Evolutionary conservation across 1,139 yeast genomes (phyloP), one percentile per base, ranked within the genome.

Genomic region (Debaryomyces fabryi): DNA sequence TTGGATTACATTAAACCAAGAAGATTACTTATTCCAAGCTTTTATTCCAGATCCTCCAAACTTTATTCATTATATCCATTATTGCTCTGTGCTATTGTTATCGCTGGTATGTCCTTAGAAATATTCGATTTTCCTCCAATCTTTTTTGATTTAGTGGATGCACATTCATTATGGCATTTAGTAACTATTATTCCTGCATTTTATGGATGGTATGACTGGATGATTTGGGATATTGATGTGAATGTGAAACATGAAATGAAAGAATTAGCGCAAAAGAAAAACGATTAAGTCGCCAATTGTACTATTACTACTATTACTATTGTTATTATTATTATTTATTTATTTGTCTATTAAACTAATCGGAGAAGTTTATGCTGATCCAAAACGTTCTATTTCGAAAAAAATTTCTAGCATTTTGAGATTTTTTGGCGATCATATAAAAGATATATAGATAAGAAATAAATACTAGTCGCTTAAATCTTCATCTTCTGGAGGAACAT

Each of bases 151-250:
- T 76, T 87, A 48, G 65, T 93, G 1, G 99, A 93, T 68, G 97
- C 99, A 0, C 99, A 93, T 66, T 85, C 97, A 1, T 69, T 92
- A 50, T 92, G 98, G 98, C 99, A 92, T 65, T 72, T 85, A 47
- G 83, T 84, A 15, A 88, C 96, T 0, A 84, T 88, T 3, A 63
- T 86, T 59, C 93, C 95, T 0, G 75, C 69, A 3, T 63, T 60
- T 44, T 65, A 59, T 54, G 79, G 80, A 4, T 75, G 78, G 78
- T 74, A 74, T 54, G 78, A 74, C 49, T 76, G 81, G 81, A 60
- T 73, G 58, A 53, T 74, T 15, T 76, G 81, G 81, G 81, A 76
- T 51, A 57, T 68, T 8, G 58, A 58, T 44, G 77, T 71, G 52
- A 74, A 76, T 49, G 68, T 74, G 8, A 56, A 54, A 37, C 48